phyloP scores from a whole-genome alignment of 2,329 filamentous ascomycete genomes.

The Neopestalotiopsis sp. region DNA sequence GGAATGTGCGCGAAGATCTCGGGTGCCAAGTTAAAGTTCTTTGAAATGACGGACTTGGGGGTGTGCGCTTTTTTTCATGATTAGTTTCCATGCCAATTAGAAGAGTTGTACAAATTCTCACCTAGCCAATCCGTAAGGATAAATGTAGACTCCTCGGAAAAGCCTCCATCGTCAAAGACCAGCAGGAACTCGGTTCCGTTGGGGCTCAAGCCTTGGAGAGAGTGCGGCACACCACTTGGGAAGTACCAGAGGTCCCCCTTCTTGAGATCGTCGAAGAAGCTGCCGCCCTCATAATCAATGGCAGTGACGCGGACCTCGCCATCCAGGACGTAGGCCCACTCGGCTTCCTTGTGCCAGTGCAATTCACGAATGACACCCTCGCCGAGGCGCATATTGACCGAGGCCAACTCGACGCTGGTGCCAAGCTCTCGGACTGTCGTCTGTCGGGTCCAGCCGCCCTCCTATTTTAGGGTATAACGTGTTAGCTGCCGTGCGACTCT shows the following conservation, averaged over 20 bases:
- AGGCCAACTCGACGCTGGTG: slow-evolving; percentile 72
- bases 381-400: slow-evolving; percentile 80
- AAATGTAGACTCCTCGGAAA: slow-evolving; percentile 71
- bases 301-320: slow-evolving; percentile 75
- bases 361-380: slow-evolving; percentile 76
- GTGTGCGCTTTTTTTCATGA: slow-evolving; percentile 59
- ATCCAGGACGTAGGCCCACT: slow-evolving; percentile 78
- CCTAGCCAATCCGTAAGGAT: slow-evolving; percentile 75
- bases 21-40: slow-evolving; percentile 77
- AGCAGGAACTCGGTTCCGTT: slow-evolving; percentile 71
- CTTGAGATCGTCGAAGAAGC: slow-evolving; percentile 76
- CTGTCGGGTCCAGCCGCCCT: slow-evolving; percentile 79
- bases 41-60: slow-evolving; percentile 71
- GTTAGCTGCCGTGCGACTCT: not conserved
- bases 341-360: slow-evolving; percentile 82
- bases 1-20: slow-evolving; percentile 74
- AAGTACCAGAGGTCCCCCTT: slow-evolving; percentile 85
- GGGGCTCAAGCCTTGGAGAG: slow-evolving; percentile 71
- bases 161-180: slow-evolving; percentile 49
- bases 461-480: slow-evolving; percentile 43
- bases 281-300: slow-evolving; percentile 76
- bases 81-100: not conserved
- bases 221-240: slow-evolving; percentile 77
- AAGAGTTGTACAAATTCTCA: slow-evolving; percentile 35
- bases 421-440: slow-evolving; percentile 71